Base-by-base conservation (phyloP, 176 grass and related monocot genomes). In the Oryza punctata region DNA sequence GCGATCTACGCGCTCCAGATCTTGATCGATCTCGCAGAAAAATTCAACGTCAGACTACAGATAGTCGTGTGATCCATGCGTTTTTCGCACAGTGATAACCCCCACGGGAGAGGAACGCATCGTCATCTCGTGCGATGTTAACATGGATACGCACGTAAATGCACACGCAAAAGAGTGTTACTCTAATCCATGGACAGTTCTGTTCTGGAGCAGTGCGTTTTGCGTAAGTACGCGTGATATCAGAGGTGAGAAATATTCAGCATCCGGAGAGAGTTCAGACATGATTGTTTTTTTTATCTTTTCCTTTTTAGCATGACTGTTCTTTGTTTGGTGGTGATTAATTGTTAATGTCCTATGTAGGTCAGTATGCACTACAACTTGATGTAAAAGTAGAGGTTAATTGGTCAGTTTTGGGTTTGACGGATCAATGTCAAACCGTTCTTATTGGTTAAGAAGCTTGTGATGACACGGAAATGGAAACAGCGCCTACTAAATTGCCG, bases 371-470 rank as follows among this genome's bases (percentile, higher is more conserved):
- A 23, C 15, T 35, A 21, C 16, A 45, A 16, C 15, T 54, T 54
- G 43, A 67, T 9, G 29, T 37, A 59, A 57, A 47, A 25, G 19
- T 45, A 12, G 44, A n/a, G 10, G 5, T 18, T 82, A 4, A 3
- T 81, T 63, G n/a, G 6, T 4, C 18, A 78, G 44, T 67, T 78
- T 82, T 41, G 11, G 30, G 25, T 81, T 70, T 82, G 80, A 88
- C 43, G 0, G 21, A 41, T 72, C 13, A 2, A 82, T 49, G 65
- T 72, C 67, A 66, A 66, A 64, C 43, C 7, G 16, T 30, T 43
- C 12, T 45, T 60, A 23, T 7, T 7, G 37, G 45, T 41, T 3
- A 14, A 60, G 54, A 60, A 60, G 54, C 72, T 44, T 45, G 18
- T 29, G 43, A 15, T 12, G 6, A 7, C 6, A 28, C 5, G 49